These are phyloP conservation scores for Colletotrichum cordylinicola DNA, from an alignment of 2,329 filamentous ascomycete species.

Conservation along the genomic window DNA sequence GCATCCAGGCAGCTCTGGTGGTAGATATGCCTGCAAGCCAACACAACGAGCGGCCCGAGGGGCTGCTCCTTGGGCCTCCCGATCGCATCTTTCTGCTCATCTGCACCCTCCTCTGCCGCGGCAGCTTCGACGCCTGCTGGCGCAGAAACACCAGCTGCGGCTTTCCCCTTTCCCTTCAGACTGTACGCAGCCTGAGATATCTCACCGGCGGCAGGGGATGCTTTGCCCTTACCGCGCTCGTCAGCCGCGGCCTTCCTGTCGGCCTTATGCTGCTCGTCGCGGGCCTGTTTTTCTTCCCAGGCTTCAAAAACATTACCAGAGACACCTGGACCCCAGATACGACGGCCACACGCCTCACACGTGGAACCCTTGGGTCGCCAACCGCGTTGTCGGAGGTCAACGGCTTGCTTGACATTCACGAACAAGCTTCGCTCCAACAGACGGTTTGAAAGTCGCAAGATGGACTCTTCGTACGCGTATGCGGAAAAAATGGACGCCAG, in stretches of 20 bases:
- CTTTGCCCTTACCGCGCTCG: conserved; percentile 46
- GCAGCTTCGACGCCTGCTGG: conserved; percentile 38
- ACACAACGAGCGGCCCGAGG: conserved; percentile 69
- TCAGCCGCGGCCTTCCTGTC: conserved; percentile 47
- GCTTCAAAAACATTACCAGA: conserved; percentile 78
- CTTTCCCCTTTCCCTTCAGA: conserved; percentile 61
- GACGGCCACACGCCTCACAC: conserved; percentile 83
- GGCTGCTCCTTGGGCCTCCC: conserved; percentile 45
- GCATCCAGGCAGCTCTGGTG: conserved; percentile 74
- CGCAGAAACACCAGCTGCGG: conserved; percentile 54
- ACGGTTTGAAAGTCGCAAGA: conserved; percentile 83
- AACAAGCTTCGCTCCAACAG: conserved; percentile 91
- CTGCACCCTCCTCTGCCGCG: conserved; percentile 39
- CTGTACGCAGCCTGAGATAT: conserved; percentile 29
- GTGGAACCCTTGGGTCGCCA: conserved; percentile 88
- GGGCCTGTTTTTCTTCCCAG: conserved; percentile 72
- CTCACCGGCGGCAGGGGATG: conserved; percentile 27
- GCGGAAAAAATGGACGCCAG: conserved; percentile 91
- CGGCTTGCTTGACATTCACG: conserved; percentile 77
- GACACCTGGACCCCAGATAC: conserved; percentile 89
- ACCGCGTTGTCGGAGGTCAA: conserved; percentile 78
- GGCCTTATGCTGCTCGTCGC: conserved; percentile 51
- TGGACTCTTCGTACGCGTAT: conserved; percentile 93
- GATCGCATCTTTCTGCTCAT: conserved; percentile 35
- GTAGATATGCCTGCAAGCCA: conserved; percentile 75